These are phyloP conservation scores for Porodaedalea pini DNA, from an alignment of 1,284 basidiomycete genomes.

Conservation along the genomic window DNA sequence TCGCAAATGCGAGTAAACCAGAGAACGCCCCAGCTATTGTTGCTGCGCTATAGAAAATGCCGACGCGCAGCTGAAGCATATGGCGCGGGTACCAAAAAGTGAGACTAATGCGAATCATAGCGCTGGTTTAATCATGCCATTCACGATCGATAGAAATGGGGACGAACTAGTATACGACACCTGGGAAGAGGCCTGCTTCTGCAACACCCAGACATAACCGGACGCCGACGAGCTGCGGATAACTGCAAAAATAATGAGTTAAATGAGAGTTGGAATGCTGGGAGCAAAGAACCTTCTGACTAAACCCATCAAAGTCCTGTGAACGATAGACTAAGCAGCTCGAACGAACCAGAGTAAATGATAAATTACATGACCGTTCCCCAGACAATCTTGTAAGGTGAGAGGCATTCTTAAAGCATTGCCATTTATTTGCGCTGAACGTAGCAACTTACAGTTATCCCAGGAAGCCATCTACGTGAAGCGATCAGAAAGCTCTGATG, in stretches of 20 bases:
- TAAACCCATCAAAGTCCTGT: conserved; percentile 60
- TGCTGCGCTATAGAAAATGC: conserved; percentile 38
- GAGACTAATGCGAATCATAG: conserved; percentile 27
- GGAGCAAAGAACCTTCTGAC: conserved; percentile 49
- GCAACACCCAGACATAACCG: conserved; percentile 61
- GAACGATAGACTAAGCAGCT: not conserved
- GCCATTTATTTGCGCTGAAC: too few species aligned
- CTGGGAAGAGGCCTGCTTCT: conserved; percentile 68
- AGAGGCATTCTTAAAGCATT: too few species aligned
- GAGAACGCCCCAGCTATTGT: conserved; percentile 34
- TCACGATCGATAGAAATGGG: not conserved
- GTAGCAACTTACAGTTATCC: conserved; percentile 40
- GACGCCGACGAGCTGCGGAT: conserved; percentile 56
- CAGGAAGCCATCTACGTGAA: conserved; percentile 41
- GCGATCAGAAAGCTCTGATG: not conserved
- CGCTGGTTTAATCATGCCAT: not conserved
- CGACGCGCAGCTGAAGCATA: conserved; percentile 46
- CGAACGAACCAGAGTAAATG: not conserved
- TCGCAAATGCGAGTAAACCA: conserved; percentile 40
- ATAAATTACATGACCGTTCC: conserved; percentile 44
- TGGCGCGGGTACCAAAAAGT: conserved; percentile 52
- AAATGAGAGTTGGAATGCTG: too few species aligned
- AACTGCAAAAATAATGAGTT: conserved; percentile 37
- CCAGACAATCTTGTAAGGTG: conserved; percentile 41
- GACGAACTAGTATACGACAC: conserved; percentile 57